Base-by-base conservation (phyloP, 1,284 basidiomycete species). In the Ceraceosorus guamensis region DNA sequence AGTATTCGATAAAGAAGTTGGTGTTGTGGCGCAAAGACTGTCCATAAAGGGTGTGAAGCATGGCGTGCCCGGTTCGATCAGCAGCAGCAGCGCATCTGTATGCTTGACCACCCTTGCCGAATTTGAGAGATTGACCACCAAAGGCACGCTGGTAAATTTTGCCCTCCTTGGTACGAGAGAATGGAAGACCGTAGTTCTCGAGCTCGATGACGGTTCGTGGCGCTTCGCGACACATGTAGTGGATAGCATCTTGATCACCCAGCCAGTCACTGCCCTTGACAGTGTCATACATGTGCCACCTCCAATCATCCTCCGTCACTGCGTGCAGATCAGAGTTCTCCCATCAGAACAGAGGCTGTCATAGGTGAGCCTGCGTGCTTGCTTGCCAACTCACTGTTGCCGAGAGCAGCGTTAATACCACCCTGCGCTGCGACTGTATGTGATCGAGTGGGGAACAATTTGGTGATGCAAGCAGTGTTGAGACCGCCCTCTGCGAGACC, bases 181-280 rank as follows among this genome's bases (percentile, higher is more conserved):
- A 99, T 41, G 95, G 95, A 11, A 99, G 88, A 80, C 95, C 95
- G 74, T 87, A 98, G 81, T 97, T 93, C 79, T 99, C 95, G 66
- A 98, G 87, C 89, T 97, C 77, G 57, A 93, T 86, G 63, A 97
- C 92, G 44, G 91, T 88, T 71, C 85, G 82, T 50, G 92, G 93
- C 53, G 93, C 93, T 79, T 95, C 92, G 50, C 90, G 84, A 78
- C 89, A 93, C 93, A 97, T 97, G 81, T 97, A 97, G 77, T 97
- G 93, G 73, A 97, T 96, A 56, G 92, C 93, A 76, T 98, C 93
- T 80, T 99, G 95, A 81, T 99, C 95, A 79, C 95, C 95, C 55
- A 98, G 86, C 93, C 93, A 99, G 80, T 99, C 95, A 55, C 92
- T 96, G 65, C 95, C 95, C 83, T 99, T 98, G 66, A 98, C 93